Evolutionary conservation across 257 asterid species (phyloP).

Genomic region (Nicotiana knightiana): DNA sequence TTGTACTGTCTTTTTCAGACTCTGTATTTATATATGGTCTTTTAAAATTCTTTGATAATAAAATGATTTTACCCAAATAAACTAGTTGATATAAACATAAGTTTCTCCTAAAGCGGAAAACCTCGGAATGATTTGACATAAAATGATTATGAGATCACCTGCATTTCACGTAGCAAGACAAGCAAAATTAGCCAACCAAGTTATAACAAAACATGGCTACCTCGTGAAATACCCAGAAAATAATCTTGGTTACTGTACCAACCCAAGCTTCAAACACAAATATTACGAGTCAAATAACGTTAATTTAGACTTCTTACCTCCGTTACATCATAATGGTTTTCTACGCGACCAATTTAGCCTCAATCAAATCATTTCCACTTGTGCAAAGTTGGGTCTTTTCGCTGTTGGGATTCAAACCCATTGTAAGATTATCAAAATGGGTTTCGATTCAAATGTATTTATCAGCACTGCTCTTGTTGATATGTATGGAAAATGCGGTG

Average conservation of each 20-base stretch:
- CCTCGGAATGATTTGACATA: background rate
- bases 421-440: constrained; percentile 35
- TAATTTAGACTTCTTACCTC: constrained; percentile 14
- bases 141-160: constrained; percentile 21
- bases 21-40: too few relatives aligned
- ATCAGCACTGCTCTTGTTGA: constrained; percentile 42
- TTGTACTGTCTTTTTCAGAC: too few relatives aligned
- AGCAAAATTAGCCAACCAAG: constrained; percentile 3
- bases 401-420: constrained; percentile 43
- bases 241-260: constrained; percentile 12
- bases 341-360: constrained; percentile 22
- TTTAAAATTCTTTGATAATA: too few relatives aligned
- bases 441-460: constrained; percentile 39
- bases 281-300: background rate
- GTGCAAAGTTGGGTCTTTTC: constrained; percentile 27
- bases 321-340: constrained; percentile 21
- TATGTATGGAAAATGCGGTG: constrained; percentile 39
- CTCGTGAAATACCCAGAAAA: background rate
- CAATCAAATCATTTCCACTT: constrained; percentile 39
- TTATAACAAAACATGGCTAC: constrained; percentile 6
- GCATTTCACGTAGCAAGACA: background rate
- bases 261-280: background rate
- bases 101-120: background rate
- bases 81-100: too few relatives aligned
- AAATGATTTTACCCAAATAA: too few relatives aligned